A percentile compares a stretch with the other conserved stretches of the same genome.
Evolutionary conservation across 78 protist genomes (phyloP).

Genomic region (Tieghemostelium lacteum): DNA sequence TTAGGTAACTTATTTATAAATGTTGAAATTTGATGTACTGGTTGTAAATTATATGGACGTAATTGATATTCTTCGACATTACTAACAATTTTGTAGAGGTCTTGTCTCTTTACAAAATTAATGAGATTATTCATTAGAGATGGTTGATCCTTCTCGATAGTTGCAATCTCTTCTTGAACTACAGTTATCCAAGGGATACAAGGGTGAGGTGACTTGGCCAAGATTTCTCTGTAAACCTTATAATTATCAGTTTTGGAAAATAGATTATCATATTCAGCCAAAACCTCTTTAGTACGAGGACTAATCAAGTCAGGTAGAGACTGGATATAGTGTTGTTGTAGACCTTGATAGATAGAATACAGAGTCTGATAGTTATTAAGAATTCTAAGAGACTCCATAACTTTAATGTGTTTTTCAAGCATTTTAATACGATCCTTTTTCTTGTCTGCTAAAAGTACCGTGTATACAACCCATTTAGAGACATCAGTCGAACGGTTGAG

Average conservation of each 20-base stretch:
- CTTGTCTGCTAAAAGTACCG: conserved; percentile 7
- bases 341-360: conserved; percentile 55
- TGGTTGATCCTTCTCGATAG: conserved; percentile 48
- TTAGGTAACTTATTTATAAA: conserved; percentile 61
- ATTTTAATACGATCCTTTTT: conserved; percentile 35
- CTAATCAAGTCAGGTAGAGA: conserved; percentile 30
- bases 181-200: conserved; percentile 38
- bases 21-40: conserved; percentile 65
- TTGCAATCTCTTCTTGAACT: conserved; percentile 51
- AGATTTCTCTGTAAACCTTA: conserved; percentile 27
- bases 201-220: conserved; percentile 9
- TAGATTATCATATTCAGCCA: conserved; percentile 32
- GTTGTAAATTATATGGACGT: conserved; percentile 57
- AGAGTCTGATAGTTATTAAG: conserved; percentile 72
- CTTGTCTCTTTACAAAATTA: conserved; percentile 49
- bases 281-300: conserved; percentile 27
- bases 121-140: conserved; percentile 16
- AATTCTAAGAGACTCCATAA: conserved; percentile 27
- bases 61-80: conserved; percentile 47
- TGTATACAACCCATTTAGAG: conserved; percentile 41
- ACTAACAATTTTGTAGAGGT: conserved; percentile 45
- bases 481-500: conserved; percentile 43
- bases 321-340: conserved; percentile 21
- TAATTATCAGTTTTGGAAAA: conserved; percentile 38
- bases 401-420: conserved; percentile 51